These are phyloP conservation scores for Diversispora eburnea DNA, from an alignment of 192 early-diverging fungal species.

Conservation along the genomic window DNA sequence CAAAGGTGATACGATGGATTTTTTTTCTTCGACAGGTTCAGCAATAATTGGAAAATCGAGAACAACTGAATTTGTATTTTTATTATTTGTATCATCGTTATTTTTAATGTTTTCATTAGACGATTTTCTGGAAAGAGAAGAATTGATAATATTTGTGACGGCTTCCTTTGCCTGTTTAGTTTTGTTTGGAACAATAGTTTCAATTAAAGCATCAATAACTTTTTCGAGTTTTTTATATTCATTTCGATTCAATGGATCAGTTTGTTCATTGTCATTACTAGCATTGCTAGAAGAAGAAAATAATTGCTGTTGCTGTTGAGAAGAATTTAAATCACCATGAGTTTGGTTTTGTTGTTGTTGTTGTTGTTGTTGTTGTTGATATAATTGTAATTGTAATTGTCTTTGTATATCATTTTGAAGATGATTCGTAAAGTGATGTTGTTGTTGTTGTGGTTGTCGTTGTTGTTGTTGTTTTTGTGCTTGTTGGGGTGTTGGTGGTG, in stretches of 20 bases:
- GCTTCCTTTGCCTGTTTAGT: background rate
- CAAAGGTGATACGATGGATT: background rate
- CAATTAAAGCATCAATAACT: background rate
- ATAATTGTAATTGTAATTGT: background rate
- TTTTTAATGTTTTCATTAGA: background rate
- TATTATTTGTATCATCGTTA: background rate
- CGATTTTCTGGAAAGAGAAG: background rate
- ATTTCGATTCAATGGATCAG: too few relatives aligned
- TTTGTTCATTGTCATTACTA: too few relatives aligned
- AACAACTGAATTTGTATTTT: background rate
- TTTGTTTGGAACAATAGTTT: background rate
- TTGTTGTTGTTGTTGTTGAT: background rate
- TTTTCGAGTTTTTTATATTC: too few relatives aligned
- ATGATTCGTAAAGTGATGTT: background rate
- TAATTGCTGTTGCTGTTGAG: too few relatives aligned
- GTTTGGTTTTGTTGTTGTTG: background rate
- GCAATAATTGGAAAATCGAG: conserved; percentile 16
- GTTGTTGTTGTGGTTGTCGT: background rate
- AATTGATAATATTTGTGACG: background rate
- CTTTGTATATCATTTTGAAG: background rate
- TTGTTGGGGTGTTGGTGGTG: background rate
- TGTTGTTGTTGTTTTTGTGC: background rate
- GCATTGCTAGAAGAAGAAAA: too few relatives aligned
- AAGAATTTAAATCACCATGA: background rate
- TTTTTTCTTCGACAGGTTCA: background rate